Conservation (phyloP, 345 rosid genomes). For the Corchorus olitorius region DNA sequence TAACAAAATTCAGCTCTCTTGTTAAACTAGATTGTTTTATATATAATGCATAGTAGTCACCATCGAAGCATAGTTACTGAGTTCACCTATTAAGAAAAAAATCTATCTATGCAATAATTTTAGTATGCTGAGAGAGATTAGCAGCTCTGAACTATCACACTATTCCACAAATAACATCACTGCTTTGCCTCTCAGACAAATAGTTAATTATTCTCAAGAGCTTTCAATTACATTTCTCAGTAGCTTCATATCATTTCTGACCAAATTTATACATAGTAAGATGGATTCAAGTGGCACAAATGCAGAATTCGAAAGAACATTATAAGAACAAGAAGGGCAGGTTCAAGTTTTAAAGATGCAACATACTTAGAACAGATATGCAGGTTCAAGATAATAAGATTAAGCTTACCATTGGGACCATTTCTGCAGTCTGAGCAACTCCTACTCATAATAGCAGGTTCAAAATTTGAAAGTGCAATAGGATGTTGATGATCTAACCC, state of each 20-base stretch:
- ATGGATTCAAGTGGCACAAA: neutral
- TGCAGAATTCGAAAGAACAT: no score
- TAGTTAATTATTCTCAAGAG: neutral
- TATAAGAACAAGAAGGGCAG: no score
- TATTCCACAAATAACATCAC: no score
- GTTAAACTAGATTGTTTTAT: no score
- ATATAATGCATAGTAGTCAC: no score
- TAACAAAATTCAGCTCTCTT: neutral
- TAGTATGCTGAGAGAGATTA: no score
- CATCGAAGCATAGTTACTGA: no score
- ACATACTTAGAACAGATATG: neutral
- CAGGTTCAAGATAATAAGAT: neutral
- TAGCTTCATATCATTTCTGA: neutral
- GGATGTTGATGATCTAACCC: slow-evolving; percentile 38
- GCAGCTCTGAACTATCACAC: no score
- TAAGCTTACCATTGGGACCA: slow-evolving; percentile 24
- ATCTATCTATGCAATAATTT: no score
- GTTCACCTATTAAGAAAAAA: no score
- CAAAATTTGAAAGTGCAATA: slow-evolving; percentile 42
- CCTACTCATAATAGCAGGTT: slow-evolving; percentile 39
- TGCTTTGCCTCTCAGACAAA: no score
- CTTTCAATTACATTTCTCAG: neutral
- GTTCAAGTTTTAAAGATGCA: neutral
- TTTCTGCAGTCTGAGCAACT: slow-evolving; percentile 42
- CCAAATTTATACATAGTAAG: neutral